Conservation (phyloP, 306 rosid genomes). For the Trifolium dubium region DNA sequence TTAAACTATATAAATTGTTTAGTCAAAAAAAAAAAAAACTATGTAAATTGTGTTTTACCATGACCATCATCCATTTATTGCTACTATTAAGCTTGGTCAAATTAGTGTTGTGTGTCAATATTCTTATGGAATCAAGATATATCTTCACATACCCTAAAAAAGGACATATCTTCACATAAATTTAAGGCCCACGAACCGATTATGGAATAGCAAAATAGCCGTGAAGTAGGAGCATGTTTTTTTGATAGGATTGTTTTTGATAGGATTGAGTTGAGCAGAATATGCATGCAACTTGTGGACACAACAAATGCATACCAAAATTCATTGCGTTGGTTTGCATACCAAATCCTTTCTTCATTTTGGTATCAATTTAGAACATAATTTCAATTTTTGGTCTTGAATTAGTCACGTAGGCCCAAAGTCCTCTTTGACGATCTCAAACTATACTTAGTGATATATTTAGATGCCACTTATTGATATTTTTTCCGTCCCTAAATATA, state of each 20-base stretch:
- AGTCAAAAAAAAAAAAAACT: no score
- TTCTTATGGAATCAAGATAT: conserved; percentile 33
- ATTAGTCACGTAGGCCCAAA: neutral
- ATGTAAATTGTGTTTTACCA: neutral
- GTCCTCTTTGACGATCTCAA: neutral
- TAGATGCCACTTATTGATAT: no score
- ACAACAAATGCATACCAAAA: neutral
- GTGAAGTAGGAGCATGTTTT: conserved; percentile 13
- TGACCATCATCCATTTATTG: neutral
- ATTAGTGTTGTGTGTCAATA: conserved; percentile 11
- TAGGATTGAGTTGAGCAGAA: neutral
- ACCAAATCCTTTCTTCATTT: neutral
- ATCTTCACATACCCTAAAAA: neutral
- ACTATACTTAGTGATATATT: neutral
- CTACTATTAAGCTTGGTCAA: conserved; percentile 1
- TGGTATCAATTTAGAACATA: neutral
- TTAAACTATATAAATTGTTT: no score
- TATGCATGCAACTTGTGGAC: conserved; percentile 32
- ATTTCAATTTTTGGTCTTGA: neutral
- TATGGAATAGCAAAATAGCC: conserved; percentile 7
- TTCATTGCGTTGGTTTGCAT: conserved; percentile 2
- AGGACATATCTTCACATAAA: conserved; percentile 12
- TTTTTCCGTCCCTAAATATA: no score
- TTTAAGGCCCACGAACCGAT: conserved; percentile 14
- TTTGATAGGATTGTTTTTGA: neutral